phyloP scores from a whole-genome alignment of 352 stramenopile species.

The Globisporangium yorkense region DNA sequence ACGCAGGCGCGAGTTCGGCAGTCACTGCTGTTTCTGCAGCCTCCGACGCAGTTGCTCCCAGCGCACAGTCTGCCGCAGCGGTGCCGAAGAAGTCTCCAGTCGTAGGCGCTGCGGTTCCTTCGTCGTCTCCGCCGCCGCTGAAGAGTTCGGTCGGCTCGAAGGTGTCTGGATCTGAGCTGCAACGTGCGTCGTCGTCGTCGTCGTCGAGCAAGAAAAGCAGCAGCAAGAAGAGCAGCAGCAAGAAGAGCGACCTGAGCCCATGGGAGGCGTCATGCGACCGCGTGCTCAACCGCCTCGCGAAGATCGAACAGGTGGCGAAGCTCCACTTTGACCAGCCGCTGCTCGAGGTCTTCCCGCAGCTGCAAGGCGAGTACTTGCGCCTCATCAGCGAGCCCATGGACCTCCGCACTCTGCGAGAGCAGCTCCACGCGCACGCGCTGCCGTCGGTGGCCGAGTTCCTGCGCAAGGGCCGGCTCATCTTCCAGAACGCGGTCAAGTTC shows the following conservation, averaged over 20 bases:
- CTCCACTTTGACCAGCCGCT: slow-evolving; percentile 78
- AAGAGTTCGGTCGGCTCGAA: slow-evolving; percentile 24
- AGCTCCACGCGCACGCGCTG: slow-evolving; percentile 51
- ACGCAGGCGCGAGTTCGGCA: neutral
- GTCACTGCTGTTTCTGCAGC: neutral
- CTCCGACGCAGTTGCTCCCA: neutral
- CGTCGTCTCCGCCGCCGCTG: neutral
- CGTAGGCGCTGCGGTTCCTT: neutral
- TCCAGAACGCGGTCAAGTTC: slow-evolving; percentile 80
- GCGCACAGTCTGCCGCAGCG: neutral
- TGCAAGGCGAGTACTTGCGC: slow-evolving; percentile 50
- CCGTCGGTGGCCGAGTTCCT: slow-evolving; percentile 41
- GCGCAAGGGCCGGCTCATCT: slow-evolving; percentile 67
- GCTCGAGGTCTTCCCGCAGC: slow-evolving; percentile 68
- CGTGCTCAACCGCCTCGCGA: slow-evolving; percentile 58
- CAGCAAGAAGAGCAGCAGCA: slow-evolving; percentile 59
- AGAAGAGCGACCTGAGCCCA: slow-evolving; percentile 66
- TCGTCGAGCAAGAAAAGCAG: slow-evolving; percentile 33
- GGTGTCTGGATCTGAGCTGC: slow-evolving; percentile 20
- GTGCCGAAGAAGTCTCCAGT: neutral
- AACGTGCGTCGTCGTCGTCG: slow-evolving; percentile 17
- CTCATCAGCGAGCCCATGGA: slow-evolving; percentile 82
- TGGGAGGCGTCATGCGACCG: slow-evolving; percentile 71
- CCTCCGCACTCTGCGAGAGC: slow-evolving; percentile 61
- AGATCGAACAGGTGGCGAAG: slow-evolving; percentile 78